Evolutionary conservation across 2,329 filamentous ascomycete species (phyloP).

Genomic region (Neopestalotiopsis clavispora): DNA sequence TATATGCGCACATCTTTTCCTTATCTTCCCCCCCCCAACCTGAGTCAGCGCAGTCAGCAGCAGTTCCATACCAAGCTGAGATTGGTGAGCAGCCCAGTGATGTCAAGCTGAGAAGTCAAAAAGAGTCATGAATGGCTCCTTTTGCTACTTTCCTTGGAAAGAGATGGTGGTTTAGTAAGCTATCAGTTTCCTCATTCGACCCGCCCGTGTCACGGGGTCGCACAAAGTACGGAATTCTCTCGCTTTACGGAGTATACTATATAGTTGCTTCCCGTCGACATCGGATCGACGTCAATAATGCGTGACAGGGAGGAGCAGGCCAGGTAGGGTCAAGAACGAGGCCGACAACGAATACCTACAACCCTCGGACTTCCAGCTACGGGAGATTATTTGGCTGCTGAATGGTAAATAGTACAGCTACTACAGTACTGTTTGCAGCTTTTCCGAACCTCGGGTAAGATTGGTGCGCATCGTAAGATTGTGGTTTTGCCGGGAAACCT

Average conservation of each 20-base stretch:
- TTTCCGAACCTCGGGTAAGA: slow-evolving; percentile 6
- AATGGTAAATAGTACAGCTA: not conserved
- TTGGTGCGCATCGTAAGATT: slow-evolving; percentile 13
- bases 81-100: slow-evolving; percentile 6
- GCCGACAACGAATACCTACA: not conserved
- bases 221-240: slow-evolving; percentile 1
- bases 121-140: not conserved
- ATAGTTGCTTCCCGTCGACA: not conserved
- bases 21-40: not conserved
- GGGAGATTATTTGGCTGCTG: not conserved
- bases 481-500: slow-evolving; percentile 4
- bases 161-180: not conserved
- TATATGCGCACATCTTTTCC: not conserved
- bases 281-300: slow-evolving; percentile 1
- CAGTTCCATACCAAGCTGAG: not conserved
- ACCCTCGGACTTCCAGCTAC: not conserved
- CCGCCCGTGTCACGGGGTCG: not conserved
- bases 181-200: not conserved
- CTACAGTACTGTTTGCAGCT: not conserved
- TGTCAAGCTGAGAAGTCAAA: slow-evolving; percentile 10
- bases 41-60: not conserved
- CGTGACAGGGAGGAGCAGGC: not conserved
- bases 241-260: not conserved
- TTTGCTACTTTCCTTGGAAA: not conserved
- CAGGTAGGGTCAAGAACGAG: not conserved